A percentile compares a stretch with the other conserved stretches of the same genome.
Evolutionary conservation across 352 stramenopile genomes (phyloP).

Genomic region (Pythium chondricola): DNA sequence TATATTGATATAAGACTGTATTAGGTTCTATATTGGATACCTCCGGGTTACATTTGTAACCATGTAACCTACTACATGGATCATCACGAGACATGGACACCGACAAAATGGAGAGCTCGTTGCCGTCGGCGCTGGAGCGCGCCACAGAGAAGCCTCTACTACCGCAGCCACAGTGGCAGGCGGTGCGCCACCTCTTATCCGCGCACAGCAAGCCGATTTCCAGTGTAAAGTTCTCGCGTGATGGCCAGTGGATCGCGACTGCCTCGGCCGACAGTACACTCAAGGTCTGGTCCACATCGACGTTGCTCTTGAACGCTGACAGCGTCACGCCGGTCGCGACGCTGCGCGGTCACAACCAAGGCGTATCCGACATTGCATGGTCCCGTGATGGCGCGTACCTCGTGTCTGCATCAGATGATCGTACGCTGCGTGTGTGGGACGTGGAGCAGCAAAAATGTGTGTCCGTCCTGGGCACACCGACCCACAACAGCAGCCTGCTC

Average conservation of each 20-base stretch:
- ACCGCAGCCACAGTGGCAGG: neutral
- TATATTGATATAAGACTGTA: too few relatives aligned
- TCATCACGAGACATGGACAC: neutral
- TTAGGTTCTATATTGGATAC: too few relatives aligned
- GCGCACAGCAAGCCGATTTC: constrained; percentile 71
- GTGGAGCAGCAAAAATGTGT: constrained; percentile 78
- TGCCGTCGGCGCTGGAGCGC: too few relatives aligned
- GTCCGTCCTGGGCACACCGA: constrained; percentile 53
- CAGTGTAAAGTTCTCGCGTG: constrained; percentile 60
- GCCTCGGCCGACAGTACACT: constrained; percentile 70
- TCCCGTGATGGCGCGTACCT: constrained; percentile 80
- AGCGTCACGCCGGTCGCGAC: constrained; percentile 20
- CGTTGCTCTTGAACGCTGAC: constrained; percentile 7
- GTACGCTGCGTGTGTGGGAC: constrained; percentile 93
- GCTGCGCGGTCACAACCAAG: constrained; percentile 88
- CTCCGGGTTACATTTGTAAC: too few relatives aligned
- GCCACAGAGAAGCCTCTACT: neutral
- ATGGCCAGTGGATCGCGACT: constrained; percentile 48
- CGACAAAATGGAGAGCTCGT: neutral
- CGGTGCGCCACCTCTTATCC: neutral
- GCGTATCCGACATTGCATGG: constrained; percentile 93
- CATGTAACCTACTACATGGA: too few relatives aligned
- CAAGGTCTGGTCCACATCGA: constrained; percentile 59
- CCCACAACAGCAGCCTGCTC: constrained; percentile 24
- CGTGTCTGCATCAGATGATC: constrained; percentile 94